A percentile compares a stretch with the other conserved stretches of the same genome.
These are phyloP conservation scores for Falciphora oryzae DNA, from an alignment of 2,329 filamentous ascomycete genomes.

Conservation along the genomic window DNA sequence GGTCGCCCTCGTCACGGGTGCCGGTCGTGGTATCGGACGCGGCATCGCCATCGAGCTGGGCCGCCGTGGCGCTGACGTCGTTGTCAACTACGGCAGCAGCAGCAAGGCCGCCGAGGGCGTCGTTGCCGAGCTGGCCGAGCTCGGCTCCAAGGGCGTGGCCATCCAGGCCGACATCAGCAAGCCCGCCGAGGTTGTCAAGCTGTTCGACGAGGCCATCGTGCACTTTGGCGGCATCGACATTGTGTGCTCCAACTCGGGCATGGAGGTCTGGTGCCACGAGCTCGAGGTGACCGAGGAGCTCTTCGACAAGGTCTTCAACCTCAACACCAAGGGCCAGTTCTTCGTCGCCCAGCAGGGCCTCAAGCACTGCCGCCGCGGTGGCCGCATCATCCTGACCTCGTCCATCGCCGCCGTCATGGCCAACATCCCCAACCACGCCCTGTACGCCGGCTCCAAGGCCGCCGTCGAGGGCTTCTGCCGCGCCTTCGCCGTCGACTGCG, in stretches of 20 bases:
- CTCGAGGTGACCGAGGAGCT: conserved; percentile 65
- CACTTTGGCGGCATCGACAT: conserved; percentile 67
- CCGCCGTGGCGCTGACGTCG: conserved; percentile 56
- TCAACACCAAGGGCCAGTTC: conserved; percentile 68
- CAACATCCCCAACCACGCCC: conserved; percentile 62
- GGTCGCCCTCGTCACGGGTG: conserved; percentile 57
- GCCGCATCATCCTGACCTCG: conserved; percentile 67
- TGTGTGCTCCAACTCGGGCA: conserved; percentile 66
- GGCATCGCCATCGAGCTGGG: conserved; percentile 64
- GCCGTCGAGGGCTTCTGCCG: conserved; percentile 69
- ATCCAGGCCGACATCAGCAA: conserved; percentile 61
- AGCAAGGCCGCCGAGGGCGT: conserved; percentile 49
- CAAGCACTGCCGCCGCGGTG: conserved; percentile 63
- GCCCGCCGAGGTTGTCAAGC: conserved; percentile 50
- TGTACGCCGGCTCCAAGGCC: conserved; percentile 68
- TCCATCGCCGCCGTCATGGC: conserved; percentile 62
- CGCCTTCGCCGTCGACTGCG: conserved; percentile 66
- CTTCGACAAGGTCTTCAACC: conserved; percentile 65
- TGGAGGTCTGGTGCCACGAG: conserved; percentile 65
- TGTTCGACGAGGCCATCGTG: conserved; percentile 60
- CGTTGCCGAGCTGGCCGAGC: conserved; percentile 46
- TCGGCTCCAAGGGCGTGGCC: conserved; percentile 51
- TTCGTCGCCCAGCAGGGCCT: conserved; percentile 73
- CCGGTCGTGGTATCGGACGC: conserved; percentile 60
- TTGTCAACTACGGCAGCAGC: conserved; percentile 62